These are phyloP conservation scores for Dichomitus squalens DNA, from an alignment of 1,284 basidiomycete species.

Conservation along the genomic window DNA sequence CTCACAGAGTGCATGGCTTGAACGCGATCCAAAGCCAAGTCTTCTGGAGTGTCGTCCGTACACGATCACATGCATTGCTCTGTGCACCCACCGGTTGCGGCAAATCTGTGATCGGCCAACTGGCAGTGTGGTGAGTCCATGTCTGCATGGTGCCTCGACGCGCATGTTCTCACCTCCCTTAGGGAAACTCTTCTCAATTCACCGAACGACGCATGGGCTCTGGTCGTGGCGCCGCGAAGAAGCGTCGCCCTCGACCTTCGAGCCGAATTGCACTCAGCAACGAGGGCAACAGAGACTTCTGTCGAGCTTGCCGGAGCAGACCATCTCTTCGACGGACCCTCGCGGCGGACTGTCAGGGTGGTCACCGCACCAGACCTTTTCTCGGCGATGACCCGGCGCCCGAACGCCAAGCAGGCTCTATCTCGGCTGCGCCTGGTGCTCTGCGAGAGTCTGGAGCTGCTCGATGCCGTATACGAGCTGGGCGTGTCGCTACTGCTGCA, in stretches of 20 bases:
- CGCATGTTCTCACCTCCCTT: not conserved
- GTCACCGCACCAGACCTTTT: slow-evolving; percentile 55
- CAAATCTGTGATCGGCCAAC: slow-evolving; percentile 77
- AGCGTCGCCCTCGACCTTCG: slow-evolving; percentile 51
- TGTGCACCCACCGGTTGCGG: slow-evolving; percentile 84
- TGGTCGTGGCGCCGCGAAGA: slow-evolving; percentile 58
- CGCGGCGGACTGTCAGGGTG: slow-evolving; percentile 53
- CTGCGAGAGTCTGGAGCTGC: slow-evolving; percentile 85
- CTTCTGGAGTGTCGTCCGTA: slow-evolving; percentile 84
- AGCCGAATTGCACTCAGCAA: slow-evolving; percentile 49
- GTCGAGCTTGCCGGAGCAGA: slow-evolving; percentile 44
- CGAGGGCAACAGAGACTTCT: slow-evolving; percentile 42
- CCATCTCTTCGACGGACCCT: slow-evolving; percentile 37
- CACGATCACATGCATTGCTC: slow-evolving; percentile 73
- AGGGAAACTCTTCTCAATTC: slow-evolving; percentile 54
- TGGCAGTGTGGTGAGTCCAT: slow-evolving; percentile 62
- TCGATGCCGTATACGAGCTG: slow-evolving; percentile 86
- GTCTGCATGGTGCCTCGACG: not conserved
- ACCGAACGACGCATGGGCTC: slow-evolving; percentile 46
- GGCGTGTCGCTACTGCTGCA: slow-evolving; percentile 71
- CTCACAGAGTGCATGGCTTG: slow-evolving; percentile 55
- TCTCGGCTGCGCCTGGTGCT: slow-evolving; percentile 67
- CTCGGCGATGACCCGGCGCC: slow-evolving; percentile 38
- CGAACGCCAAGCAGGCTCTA: slow-evolving; percentile 31
- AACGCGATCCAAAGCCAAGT: slow-evolving; percentile 92